Percentiles rank a stretch among this genome's conserved stretches.
Evolutionary conservation across 148 eudicot species (phyloP).

Genomic region (Vaccinium vitisidaea): DNA sequence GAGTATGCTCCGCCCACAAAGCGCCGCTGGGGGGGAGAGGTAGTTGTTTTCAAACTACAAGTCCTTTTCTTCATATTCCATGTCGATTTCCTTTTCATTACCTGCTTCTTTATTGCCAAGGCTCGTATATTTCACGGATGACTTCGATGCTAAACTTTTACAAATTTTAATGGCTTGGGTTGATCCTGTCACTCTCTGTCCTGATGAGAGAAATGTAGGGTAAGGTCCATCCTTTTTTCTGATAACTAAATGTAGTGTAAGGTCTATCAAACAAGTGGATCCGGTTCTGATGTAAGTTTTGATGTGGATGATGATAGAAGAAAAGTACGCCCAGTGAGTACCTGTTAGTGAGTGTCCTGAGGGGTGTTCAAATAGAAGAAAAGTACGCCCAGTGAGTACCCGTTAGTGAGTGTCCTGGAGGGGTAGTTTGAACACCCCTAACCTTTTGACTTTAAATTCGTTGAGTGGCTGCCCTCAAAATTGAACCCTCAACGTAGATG

Average conservation of each 20-base stretch:
- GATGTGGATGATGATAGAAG: background rate
- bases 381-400: background rate
- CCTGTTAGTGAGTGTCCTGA: background rate
- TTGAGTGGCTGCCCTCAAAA: background rate
- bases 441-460: background rate
- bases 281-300: background rate
- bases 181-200: background rate
- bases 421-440: conserved; percentile 4
- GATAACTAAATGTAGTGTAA: background rate
- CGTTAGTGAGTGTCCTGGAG: background rate
- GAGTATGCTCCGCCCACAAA: conserved; percentile 61
- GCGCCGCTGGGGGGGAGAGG: conserved; percentile 97
- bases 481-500: background rate
- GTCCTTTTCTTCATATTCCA: background rate
- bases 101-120: conserved; percentile 4
- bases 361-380: background rate
- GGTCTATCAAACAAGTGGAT: background rate
- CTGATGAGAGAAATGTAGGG: background rate
- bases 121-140: background rate
- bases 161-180: background rate
- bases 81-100: background rate
- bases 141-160: background rate
- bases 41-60: conserved; percentile 22
- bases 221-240: no score
- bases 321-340: background rate